Conservation (phyloP, 495 filamentous ascomycete species). For the Pseudomonodictys pantanalensis region DNA sequence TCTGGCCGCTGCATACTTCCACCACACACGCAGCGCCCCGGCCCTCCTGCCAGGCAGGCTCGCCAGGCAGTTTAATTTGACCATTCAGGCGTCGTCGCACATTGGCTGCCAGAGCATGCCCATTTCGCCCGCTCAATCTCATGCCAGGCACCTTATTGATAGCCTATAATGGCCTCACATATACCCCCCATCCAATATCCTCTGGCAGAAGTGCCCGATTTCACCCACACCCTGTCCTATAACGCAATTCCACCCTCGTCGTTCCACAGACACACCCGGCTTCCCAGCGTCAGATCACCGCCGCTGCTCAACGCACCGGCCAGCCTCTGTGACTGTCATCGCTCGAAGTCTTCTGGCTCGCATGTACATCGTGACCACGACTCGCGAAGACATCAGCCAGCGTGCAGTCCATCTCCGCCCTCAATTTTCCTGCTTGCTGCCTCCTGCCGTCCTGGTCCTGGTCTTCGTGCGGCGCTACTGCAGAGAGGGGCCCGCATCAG, state of each 20-base stretch:
- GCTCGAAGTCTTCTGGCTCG: no score
- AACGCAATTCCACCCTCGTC: slow-evolving; percentile 21
- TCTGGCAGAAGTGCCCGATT: slow-evolving; percentile 8
- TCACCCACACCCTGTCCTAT: slow-evolving; percentile 28
- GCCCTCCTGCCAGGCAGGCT: no score
- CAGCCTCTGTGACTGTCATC: neutral
- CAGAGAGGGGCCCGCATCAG: slow-evolving; percentile 20
- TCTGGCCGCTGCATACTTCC: neutral
- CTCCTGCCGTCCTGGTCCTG: neutral
- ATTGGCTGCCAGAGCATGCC: slow-evolving; percentile 15
- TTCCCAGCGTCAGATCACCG: slow-evolving; percentile 27
- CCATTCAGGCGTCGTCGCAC: slow-evolving; percentile 10
- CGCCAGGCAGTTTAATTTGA: slow-evolving; percentile 15
- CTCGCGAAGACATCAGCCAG: neutral
- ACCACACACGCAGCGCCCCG: neutral
- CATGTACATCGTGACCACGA: neutral
- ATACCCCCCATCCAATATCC: slow-evolving; percentile 20
- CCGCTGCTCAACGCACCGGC: neutral
- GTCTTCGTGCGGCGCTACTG: neutral
- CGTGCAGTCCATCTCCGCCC: slow-evolving; percentile 3
- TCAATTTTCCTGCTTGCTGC: slow-evolving; percentile 1
- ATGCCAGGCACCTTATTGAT: slow-evolving; percentile 28
- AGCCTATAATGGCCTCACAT: slow-evolving; percentile 21
- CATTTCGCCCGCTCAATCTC: slow-evolving; percentile 8
- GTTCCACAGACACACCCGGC: neutral